phyloP scores from a whole-genome alignment of 1,139 yeast genomes.

The Blastobotrys apis region DNA sequence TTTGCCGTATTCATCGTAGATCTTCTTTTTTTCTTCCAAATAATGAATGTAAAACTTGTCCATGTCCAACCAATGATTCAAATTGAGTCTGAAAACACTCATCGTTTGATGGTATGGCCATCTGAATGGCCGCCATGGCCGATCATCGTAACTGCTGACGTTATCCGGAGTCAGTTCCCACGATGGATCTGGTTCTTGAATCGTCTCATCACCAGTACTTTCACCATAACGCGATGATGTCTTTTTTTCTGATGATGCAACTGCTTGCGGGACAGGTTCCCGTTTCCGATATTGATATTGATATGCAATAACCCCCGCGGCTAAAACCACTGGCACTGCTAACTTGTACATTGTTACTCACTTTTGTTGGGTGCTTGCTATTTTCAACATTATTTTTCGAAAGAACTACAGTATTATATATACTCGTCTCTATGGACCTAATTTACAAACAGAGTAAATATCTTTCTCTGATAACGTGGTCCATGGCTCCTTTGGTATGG shows the following conservation, averaged over 20 bases:
- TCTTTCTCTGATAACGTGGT: no score
- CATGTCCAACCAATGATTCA: slow-evolving; percentile 77
- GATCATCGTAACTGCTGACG: slow-evolving; percentile 59
- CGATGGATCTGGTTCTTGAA: slow-evolving; percentile 13
- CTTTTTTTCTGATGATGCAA: slow-evolving; percentile 5
- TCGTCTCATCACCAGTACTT: not conserved
- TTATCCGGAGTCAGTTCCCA: slow-evolving; percentile 57
- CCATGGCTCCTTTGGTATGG: no score
- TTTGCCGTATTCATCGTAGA: slow-evolving; percentile 54
- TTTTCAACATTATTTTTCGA: no score
- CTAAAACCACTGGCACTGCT: slow-evolving; percentile 2
- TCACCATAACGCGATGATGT: not conserved
- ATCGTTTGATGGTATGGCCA: slow-evolving; percentile 81
- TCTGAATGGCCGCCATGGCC: slow-evolving; percentile 79
- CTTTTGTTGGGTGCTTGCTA: no score
- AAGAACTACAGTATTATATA: no score
- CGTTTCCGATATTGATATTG: not conserved
- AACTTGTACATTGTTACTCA: slow-evolving; percentile 1
- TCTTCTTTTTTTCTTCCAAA: slow-evolving; percentile 56
- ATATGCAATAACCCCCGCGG: slow-evolving; percentile 5
- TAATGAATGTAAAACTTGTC: slow-evolving; percentile 68
- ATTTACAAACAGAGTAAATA: no score
- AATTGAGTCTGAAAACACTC: slow-evolving; percentile 65
- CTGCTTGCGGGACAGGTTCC: no score
- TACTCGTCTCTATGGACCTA: no score